Evolutionary conservation across 768 basidiomycete genomes (phyloP), one percentile per base, ranked within the genome.

Genomic region (Leccinum disarticulatum): DNA sequence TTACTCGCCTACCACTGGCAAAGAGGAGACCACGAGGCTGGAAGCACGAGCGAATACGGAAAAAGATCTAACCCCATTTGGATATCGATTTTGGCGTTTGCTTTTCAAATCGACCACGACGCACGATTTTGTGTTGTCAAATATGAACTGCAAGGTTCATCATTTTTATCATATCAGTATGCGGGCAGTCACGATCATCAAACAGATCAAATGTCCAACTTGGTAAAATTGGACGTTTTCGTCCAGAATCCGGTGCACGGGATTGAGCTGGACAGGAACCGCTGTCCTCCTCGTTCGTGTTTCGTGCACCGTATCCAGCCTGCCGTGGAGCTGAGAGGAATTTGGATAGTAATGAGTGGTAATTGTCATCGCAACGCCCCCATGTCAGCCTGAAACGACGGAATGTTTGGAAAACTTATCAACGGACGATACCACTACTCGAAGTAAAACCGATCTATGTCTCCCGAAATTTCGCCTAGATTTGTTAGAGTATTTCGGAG

Each of bases 231-330:
- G 35, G 59, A 63, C 56, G 54, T 60, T 51, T 60, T 52, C 49
- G 25, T 64, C 54, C 52, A 36, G 57, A 55, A 52, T 61, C 56
- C 57, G 59, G 31, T 55, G 41, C 35, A 58, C 25, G 54, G 17
- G 27, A 28, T 52, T 52, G 61, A 35, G 28, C 57, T 51, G 38
- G 46, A 52, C 64, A 57, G 36, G 52, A 46, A 49, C 52, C 54
- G 19, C 55, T 56, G 28, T 36, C 59, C 55, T 60, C 58, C 36
- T 49, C 49, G 36, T 56, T 57, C 64, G 54, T 69, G 70, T 67
- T 64, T 61, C 53, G 52, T 62, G 65, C 60, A 48, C 47, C 66
- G 63, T 64, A 48, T 61, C 57, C 68, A 65, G 63, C 66, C 58
- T 53, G 57, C 56, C 59, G 50, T 62, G 64, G 63, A 68, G 55